Evolutionary conservation across 139 green algal species (phyloP), one percentile per base, ranked within the genome.

Genomic region (Astrephomene gubernaculifera): DNA sequence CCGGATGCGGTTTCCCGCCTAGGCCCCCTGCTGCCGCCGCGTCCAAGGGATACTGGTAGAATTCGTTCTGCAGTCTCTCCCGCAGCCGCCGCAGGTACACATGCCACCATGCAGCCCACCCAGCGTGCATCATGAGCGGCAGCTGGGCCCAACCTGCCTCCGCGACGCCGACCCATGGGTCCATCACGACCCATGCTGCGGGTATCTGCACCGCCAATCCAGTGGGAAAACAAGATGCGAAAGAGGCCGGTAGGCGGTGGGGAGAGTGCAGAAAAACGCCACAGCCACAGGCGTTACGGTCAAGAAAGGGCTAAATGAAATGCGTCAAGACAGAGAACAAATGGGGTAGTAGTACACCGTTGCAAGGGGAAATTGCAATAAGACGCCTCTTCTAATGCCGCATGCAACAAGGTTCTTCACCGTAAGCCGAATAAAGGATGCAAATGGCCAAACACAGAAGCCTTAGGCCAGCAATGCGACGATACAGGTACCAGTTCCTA

Each of bases 71-170:
- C 49, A 79, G 71, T 29, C 12, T 25, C 45, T 22, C 35, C n/a
- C 21, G 31, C 52, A 81, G 73, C 9, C 35, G 5, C 7, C 35
- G 52, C 39, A 82, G 54, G 61, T 74, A 84, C 2, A 52, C 21
- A 17, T 84, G 78, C 78, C 78, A 84, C 61, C 61, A 64, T 21
- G 61, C 78, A 0, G 41, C 43, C 78, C 78, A 84, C 61, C 78
- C 78, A 7, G 43, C 43, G 63, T 84, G 78, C 78, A 65, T 64
- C 41, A 84, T 54, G 43, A 24, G 19, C 19, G 78, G 78, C 78
- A 84, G 78, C 78, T 63, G 41, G 41, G 78, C 78, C 78, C 78
- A 84, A 61, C 78, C 78, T 43, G 61, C 43, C 78, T 84, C 78
- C 21, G 43, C 43, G n/a, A 84, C 41, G 14, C 61, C 78, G 41